A percentile compares a stretch with the other conserved stretches of the same genome.
Conservation (phyloP, 352 stramenopile genomes). For the Thraustochytrium sp. region DNA sequence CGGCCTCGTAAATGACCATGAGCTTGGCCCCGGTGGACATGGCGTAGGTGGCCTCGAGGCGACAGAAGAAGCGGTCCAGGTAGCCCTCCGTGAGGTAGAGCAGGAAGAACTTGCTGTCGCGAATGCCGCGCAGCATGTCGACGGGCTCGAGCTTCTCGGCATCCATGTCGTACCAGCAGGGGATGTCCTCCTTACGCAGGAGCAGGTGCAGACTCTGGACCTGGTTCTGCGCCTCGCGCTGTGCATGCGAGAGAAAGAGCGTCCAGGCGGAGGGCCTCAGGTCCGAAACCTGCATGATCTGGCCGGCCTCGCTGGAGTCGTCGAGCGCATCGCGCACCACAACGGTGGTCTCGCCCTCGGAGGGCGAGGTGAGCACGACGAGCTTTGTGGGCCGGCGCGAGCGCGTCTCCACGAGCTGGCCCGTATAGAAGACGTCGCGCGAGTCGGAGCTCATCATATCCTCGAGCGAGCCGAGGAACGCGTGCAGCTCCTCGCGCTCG, state of each 20-base stretch:
- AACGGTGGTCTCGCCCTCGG: neutral
- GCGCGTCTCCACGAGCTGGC: neutral
- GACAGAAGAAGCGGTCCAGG: slow-evolving; percentile 8
- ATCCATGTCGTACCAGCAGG: slow-evolving; percentile 15
- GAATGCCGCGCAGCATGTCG: slow-evolving; percentile 16
- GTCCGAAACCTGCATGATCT: neutral
- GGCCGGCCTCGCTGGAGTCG: neutral
- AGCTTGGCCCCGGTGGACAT: neutral
- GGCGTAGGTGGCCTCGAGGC: neutral
- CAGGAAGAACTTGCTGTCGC: neutral
- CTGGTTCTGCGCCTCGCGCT: neutral
- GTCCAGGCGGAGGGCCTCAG: neutral
- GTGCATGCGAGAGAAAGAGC: slow-evolving; percentile 13
- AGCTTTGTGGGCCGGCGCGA: neutral
- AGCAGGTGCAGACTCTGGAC: neutral
- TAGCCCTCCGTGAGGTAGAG: slow-evolving; percentile 8
- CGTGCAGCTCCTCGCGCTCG: neutral
- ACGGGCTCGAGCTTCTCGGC: neutral
- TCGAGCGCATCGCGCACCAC: neutral
- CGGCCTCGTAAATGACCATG: slow-evolving; percentile 15
- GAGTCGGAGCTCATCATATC: neutral
- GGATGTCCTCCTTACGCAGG: neutral
- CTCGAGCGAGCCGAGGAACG: neutral
- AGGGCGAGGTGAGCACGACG: neutral
- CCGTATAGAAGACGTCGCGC: neutral